Percentiles rank a stretch among this genome's conserved stretches.
These are phyloP conservation scores for Podosphaera fusca DNA, from an alignment of 2,329 filamentous ascomycete genomes.

Conservation along the genomic window DNA sequence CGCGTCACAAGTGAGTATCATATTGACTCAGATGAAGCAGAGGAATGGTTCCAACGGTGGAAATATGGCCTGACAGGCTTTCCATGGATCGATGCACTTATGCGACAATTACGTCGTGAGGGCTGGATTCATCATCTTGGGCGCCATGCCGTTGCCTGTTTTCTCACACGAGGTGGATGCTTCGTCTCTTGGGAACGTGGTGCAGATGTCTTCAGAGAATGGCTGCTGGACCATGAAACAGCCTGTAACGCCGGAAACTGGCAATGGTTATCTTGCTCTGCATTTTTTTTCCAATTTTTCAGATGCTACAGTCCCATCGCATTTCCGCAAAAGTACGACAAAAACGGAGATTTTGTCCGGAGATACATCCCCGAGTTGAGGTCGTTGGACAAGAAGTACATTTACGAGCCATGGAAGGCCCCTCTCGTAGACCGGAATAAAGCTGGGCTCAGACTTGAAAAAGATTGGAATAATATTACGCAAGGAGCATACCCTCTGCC, in stretches of 20 bases:
- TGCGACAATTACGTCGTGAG: constrained; percentile 48
- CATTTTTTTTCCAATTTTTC: constrained; percentile 52
- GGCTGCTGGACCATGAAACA: constrained; percentile 50
- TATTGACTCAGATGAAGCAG: constrained; percentile 37
- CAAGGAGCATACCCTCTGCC: constrained; percentile 42
- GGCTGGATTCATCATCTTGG: constrained; percentile 68
- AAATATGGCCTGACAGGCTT: constrained; percentile 47
- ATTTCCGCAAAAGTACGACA: constrained; percentile 58
- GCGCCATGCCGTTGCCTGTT: constrained; percentile 56
- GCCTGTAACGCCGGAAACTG: constrained; percentile 56
- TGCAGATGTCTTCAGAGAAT: constrained; percentile 56
- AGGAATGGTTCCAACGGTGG: constrained; percentile 46
- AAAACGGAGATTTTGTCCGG: constrained; percentile 38
- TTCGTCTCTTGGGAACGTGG: constrained; percentile 63
- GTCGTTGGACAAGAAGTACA: constrained; percentile 39
- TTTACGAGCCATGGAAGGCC: constrained; percentile 63
- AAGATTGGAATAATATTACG: constrained; percentile 22
- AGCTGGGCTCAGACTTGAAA: constrained; percentile 38
- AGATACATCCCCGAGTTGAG: constrained; percentile 44
- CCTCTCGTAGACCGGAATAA: constrained; percentile 43
- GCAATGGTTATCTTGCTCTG: constrained; percentile 57
- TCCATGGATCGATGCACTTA: constrained; percentile 60
- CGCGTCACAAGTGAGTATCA: constrained; percentile 35
- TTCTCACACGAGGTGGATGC: constrained; percentile 57
- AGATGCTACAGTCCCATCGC: constrained; percentile 47